Evolutionary conservation across 768 basidiomycete genomes (phyloP).

Genomic region (Kwoniella botswanensis): DNA sequence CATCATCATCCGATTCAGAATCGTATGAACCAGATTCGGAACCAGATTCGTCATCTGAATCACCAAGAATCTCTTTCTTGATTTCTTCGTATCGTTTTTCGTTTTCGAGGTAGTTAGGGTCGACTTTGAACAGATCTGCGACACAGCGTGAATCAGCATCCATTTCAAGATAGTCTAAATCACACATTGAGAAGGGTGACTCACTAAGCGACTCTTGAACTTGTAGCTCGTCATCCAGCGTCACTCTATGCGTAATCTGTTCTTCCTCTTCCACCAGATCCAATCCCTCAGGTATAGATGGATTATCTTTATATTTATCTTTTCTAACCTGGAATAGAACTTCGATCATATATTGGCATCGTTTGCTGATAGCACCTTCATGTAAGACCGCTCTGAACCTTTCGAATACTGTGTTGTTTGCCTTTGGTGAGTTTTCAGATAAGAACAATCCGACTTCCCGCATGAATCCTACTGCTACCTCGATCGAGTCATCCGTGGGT

Average conservation of each 20-base stretch:
- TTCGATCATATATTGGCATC: constrained; percentile 99
- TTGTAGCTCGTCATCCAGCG: constrained; percentile 88
- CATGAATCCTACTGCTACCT: constrained; percentile 97
- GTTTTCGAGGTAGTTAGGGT: constrained; percentile 83
- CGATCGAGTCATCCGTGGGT: constrained; percentile 96
- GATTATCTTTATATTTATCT: constrained; percentile 99
- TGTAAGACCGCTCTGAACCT: constrained; percentile 96
- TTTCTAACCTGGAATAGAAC: constrained; percentile 98
- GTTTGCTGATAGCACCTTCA: constrained; percentile 91
- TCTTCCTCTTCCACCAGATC: constrained; percentile 98
- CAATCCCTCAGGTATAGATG: constrained; percentile 87
- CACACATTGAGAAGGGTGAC: constrained; percentile 55
- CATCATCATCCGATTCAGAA: constrained; percentile 68
- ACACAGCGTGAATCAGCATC: constrained; percentile 52
- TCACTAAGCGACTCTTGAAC: constrained; percentile 92
- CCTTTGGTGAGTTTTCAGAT: constrained; percentile 89
- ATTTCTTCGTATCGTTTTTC: constrained; percentile 93
- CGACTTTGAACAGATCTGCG: constrained; percentile 91
- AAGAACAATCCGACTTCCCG: constrained; percentile 96
- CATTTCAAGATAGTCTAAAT: neutral
- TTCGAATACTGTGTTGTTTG: constrained; percentile 92
- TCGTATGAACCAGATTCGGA: constrained; percentile 65
- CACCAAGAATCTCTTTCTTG: constrained; percentile 90
- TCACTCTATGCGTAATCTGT: constrained; percentile 92
- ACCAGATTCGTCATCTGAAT: constrained; percentile 62